Evolutionary conservation across 768 basidiomycete genomes (phyloP).

Genomic region (Rhizopogon vulgaris): DNA sequence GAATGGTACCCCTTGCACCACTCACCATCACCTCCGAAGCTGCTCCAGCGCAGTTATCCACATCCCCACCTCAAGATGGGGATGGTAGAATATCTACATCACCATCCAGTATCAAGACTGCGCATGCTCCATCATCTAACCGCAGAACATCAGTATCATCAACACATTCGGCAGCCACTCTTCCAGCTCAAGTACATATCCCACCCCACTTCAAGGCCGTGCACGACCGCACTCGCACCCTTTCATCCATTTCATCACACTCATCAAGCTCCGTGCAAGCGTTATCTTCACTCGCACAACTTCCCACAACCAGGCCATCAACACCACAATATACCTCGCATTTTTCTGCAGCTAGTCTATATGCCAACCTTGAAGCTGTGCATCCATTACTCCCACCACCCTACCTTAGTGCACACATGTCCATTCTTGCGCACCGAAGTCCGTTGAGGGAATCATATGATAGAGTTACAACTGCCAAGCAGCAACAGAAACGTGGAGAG

Average conservation of each 20-base stretch:
- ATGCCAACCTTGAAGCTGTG: conserved; percentile 49
- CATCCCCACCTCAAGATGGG: conserved; percentile 29
- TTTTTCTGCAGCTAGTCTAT: conserved; percentile 60
- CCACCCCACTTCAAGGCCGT: conserved; percentile 27
- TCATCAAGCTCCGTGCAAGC: conserved; percentile 46
- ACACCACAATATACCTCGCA: conserved; percentile 45
- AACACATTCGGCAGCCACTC: conserved; percentile 50
- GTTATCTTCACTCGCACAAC: conserved; percentile 49
- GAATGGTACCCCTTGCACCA: conserved; percentile 50
- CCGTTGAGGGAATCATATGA: conserved; percentile 70
- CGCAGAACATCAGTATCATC: conserved; percentile 56
- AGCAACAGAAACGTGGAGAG: conserved; percentile 20
- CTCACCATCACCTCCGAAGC: conserved; percentile 53
- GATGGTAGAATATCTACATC: conserved; percentile 23
- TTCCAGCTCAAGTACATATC: conserved; percentile 37
- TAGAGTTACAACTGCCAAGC: conserved; percentile 55
- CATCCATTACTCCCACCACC: conserved; percentile 71
- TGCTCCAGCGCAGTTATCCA: conserved; percentile 36
- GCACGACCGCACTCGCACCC: conserved; percentile 46
- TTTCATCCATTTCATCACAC: conserved; percentile 48
- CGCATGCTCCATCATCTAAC: conserved; percentile 24
- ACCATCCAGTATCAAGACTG: conserved; percentile 33
- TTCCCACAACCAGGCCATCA: conserved; percentile 35
- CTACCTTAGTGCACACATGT: conserved; percentile 66
- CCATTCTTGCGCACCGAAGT: conserved; percentile 55